Evolutionary conservation across 2,329 filamentous ascomycete species (phyloP).

Genomic region (Alternaria triticimaculans): DNA sequence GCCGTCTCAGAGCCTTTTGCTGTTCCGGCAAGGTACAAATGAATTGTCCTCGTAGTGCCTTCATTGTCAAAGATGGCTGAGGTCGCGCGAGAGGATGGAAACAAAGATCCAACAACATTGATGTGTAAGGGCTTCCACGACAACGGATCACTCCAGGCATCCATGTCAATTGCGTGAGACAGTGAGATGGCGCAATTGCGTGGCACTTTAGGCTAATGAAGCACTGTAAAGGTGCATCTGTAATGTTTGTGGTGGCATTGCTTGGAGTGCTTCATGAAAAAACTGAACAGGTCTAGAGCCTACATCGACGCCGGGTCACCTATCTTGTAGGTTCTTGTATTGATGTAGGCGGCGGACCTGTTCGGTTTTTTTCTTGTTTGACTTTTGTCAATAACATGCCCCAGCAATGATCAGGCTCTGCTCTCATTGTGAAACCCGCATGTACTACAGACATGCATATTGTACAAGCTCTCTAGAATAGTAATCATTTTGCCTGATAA

Average conservation of each 20-base stretch:
- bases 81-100: background rate
- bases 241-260: slow-evolving; percentile 1
- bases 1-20: background rate
- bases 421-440: background rate
- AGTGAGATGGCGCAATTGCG: background rate
- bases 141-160: background rate
- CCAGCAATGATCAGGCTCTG: background rate
- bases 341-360: no score
- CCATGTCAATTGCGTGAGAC: slow-evolving; percentile 1
- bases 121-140: slow-evolving; percentile 3
- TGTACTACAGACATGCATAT: background rate
- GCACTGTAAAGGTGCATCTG: background rate
- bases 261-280: background rate
- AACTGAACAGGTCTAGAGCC: background rate
- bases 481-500: background rate
- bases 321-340: no score
- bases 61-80: background rate
- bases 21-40: background rate
- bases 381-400: background rate
- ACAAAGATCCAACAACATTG: background rate
- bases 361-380: no score
- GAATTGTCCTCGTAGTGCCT: background rate
- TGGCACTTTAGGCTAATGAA: slow-evolving; percentile 11
- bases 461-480: background rate
- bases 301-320: background rate